A percentile compares a stretch with the other conserved stretches of the same genome.
Evolutionary conservation across 768 basidiomycete genomes (phyloP).

Genomic region (Russula sp.): DNA sequence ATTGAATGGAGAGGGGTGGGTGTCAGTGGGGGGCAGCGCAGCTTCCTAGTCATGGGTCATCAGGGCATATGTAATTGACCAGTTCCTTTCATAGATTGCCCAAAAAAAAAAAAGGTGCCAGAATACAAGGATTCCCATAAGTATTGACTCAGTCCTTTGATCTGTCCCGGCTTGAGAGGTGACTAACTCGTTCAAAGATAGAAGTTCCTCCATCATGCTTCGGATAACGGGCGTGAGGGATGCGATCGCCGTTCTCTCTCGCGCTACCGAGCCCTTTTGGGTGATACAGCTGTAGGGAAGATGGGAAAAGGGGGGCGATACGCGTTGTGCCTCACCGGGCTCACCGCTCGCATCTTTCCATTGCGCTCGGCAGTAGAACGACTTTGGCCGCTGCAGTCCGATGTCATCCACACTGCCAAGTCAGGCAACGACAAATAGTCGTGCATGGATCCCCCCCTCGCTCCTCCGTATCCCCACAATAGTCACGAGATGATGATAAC

Average conservation of each 20-base stretch:
- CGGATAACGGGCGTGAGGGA: neutral
- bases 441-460: too few relatives aligned
- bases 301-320: neutral
- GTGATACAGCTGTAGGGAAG: neutral
- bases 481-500: neutral
- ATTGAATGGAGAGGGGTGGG: neutral
- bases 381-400: neutral
- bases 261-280: neutral
- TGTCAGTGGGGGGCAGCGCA: neutral
- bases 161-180: neutral
- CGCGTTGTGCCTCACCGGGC: neutral
- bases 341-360: neutral
- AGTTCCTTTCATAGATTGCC: neutral
- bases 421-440: neutral
- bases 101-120: neutral
- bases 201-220: neutral
- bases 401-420: neutral
- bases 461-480: neutral
- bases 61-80: slow-evolving; percentile 4
- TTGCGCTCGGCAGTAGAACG: neutral
- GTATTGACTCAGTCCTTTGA: neutral
- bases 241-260: neutral
- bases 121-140: slow-evolving; percentile 3
- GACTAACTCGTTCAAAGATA: neutral
- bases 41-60: neutral